Conservation (phyloP, 2,329 filamentous ascomycete genomes). For the Colletotrichum costaricense region DNA sequence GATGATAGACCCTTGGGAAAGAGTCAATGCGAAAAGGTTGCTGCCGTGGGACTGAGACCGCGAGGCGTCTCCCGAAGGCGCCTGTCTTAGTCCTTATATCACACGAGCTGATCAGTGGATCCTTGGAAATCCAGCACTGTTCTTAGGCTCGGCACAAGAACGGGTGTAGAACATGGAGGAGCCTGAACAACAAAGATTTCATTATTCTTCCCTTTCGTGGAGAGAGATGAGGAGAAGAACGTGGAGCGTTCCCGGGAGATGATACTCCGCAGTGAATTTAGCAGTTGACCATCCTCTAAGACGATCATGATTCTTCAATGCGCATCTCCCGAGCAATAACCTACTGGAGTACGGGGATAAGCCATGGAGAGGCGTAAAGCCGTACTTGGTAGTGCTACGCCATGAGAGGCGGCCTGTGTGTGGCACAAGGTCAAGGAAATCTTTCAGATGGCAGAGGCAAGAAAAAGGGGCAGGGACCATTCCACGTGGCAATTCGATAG, state of each 20-base stretch:
- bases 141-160: background rate
- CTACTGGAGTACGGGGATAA: background rate
- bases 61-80: background rate
- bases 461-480: background rate
- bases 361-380: background rate
- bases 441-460: background rate
- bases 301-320: background rate
- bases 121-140: slow-evolving; percentile 1
- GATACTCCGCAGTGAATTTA: background rate
- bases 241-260: background rate
- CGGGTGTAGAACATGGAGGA: background rate
- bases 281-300: background rate
- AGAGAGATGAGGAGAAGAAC: background rate
- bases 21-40: background rate
- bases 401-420: too few species aligned
- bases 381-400: background rate
- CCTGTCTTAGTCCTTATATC: slow-evolving; percentile 17
- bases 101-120: background rate
- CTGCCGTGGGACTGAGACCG: background rate
- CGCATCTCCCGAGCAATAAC: background rate
- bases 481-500: slow-evolving; percentile 5
- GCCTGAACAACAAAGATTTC: background rate
- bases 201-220: background rate
- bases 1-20: background rate
- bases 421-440: background rate